Evolutionary conservation across 2,329 filamentous ascomycete species (phyloP).

Genomic region (Sphaerulina populicola): DNA sequence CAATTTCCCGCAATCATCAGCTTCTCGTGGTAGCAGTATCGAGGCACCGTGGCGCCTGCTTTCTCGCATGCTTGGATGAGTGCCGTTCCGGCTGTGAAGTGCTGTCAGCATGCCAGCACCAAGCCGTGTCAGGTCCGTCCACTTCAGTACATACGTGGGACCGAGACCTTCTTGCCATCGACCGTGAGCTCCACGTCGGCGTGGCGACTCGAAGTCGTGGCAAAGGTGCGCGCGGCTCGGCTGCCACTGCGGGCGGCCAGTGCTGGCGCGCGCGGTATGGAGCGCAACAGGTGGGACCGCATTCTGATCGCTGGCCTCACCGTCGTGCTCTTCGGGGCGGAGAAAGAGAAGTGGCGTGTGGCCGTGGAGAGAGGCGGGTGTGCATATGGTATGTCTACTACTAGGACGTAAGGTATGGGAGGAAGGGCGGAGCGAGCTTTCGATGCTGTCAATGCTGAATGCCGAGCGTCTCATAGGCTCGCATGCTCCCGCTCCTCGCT

Average conservation of each 20-base stretch:
- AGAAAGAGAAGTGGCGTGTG: constrained; percentile 10
- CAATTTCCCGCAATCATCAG: constrained; percentile 99
- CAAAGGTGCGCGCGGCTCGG: constrained; percentile 67
- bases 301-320: constrained; percentile 40
- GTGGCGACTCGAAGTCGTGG: constrained; percentile 65
- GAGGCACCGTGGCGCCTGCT: constrained; percentile 80
- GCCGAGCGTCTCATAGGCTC: constrained; percentile 16
- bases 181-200: constrained; percentile 90
- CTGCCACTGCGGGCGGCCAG: constrained; percentile 30
- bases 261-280: constrained; percentile 50
- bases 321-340: constrained; percentile 15
- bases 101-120: constrained; percentile 17
- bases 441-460: constrained; percentile 12
- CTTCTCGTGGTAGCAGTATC: constrained; percentile 99
- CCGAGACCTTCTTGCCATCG: constrained; percentile 98
- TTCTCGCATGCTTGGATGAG: constrained; percentile 99
- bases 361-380: constrained; percentile 1
- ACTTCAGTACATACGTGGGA: constrained; percentile 63
- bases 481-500: background rate
- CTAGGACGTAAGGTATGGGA: no score
- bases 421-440: background rate
- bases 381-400: background rate
- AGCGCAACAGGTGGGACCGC: constrained; percentile 57
- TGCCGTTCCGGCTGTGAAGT: constrained; percentile 71
- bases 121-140: background rate